Percentiles rank a stretch among this genome's conserved stretches.
Evolutionary conservation across 2,329 filamentous ascomycete species (phyloP).

Genomic region (Penicillium polonicum): DNA sequence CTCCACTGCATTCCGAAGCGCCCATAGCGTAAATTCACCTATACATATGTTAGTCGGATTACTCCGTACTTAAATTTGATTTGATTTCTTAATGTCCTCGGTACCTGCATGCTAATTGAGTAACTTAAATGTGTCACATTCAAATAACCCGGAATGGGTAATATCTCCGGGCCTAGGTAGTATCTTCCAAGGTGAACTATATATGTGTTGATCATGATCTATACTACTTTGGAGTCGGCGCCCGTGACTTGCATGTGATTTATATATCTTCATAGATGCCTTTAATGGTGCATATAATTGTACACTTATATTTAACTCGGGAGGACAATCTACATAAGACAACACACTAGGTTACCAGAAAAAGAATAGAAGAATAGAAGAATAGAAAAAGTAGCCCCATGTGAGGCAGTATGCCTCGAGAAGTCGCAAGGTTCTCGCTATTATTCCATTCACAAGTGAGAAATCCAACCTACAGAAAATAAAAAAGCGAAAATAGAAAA

Average conservation of each 20-base stretch:
- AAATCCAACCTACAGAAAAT: constrained; percentile 36
- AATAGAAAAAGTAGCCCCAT: neutral
- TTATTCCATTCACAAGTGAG: constrained; percentile 38
- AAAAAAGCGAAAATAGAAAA: constrained; percentile 17
- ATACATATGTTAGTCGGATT: no score
- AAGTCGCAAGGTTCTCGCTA: constrained; percentile 34
- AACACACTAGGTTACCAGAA: neutral
- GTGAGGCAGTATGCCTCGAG: neutral
- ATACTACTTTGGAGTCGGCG: neutral
- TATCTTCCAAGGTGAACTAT: neutral
- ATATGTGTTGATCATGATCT: neutral
- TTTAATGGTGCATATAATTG: neutral
- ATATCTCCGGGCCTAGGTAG: neutral
- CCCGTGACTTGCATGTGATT: constrained; percentile 7
- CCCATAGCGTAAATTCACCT: neutral
- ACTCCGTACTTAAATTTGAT: neutral
- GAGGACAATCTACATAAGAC: neutral
- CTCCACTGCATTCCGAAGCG: constrained; percentile 16
- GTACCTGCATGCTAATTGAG: neutral
- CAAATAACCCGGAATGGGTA: neutral
- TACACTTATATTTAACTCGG: no score
- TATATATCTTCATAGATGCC: neutral
- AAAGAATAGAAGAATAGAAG: neutral
- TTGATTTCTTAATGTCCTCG: neutral
- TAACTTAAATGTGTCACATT: neutral